Evolutionary conservation across 768 basidiomycete species (phyloP), one percentile per base, ranked within the genome.

Genomic region (Mrakia frigida): DNA sequence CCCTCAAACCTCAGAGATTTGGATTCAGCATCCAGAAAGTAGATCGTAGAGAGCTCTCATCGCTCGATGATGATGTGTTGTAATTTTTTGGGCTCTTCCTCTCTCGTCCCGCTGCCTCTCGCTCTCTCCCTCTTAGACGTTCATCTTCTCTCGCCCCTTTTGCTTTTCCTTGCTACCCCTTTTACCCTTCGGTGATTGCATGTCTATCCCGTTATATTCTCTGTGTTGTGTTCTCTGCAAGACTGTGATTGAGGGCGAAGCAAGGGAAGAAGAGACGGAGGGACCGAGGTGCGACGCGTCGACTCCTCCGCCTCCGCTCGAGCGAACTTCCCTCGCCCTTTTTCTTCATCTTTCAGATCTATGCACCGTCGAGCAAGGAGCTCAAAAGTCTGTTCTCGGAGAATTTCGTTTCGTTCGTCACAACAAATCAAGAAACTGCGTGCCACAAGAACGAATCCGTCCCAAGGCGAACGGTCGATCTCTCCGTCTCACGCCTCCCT

Each of bases 91-190:
- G 21, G 63, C 63, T 39, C 9, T 18, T 63, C 35, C 9, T 33
- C 35, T 14, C 37, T 65, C 63, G n/a, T n/a, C n/a, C 18, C 35
- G 61, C 61, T 31, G 23, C 56, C 61, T 63, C 61, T n/a, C n/a
- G n/a, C n/a, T 39, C 65, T 39, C 65, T 39, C 65, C 23, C 37
- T 68, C 35, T 37, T 68, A 68, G 65, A 68, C 35, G 35, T 68
- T n/a, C n/a, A 25, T 68, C 39, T 39, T 41, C 25, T 68, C 65
- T 68, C 25, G 18, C 21, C 14, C 61, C 9, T 63, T 39, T 39
- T n/a, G 23, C 25, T 68, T 25, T 21, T 35, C 33, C 16, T 14
- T 39, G 16, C 23, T 68, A 41, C 37, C 39, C 39, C 9, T 13
- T 25, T 21, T 50, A 50, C 46, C 46, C 46, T 50, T 18, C 46